Evolutionary conservation across 1,284 basidiomycete genomes (phyloP).

Genomic region (Mycena citricolor): DNA sequence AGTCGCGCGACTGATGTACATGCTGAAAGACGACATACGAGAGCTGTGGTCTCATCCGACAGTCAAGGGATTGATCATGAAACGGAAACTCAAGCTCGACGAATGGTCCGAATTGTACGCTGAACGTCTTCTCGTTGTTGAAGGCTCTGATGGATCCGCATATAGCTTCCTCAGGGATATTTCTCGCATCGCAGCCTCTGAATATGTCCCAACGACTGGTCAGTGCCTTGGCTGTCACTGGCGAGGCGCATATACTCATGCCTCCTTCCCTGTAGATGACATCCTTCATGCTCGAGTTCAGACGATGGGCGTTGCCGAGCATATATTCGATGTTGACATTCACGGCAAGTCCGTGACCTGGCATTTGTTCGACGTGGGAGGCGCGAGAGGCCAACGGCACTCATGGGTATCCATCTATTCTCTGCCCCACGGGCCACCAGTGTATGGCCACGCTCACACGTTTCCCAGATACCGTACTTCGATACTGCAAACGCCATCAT

Average conservation of each 20-base stretch:
- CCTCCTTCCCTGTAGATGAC: conserved; percentile 53
- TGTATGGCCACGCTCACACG: neutral
- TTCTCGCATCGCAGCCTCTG: conserved; percentile 59
- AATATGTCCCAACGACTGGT: conserved; percentile 76
- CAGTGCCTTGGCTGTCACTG: conserved; percentile 14
- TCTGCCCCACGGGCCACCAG: neutral
- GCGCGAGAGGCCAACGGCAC: conserved; percentile 79
- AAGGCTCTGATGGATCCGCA: conserved; percentile 16
- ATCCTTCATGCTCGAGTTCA: conserved; percentile 82
- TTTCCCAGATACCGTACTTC: conserved; percentile 53
- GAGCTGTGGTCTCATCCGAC: conserved; percentile 69
- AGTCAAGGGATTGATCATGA: conserved; percentile 64
- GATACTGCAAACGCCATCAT: conserved; percentile 86
- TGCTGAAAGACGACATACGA: conserved; percentile 60
- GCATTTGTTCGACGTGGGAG: conserved; percentile 82
- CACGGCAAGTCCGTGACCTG: conserved; percentile 74
- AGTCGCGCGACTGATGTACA: conserved; percentile 55
- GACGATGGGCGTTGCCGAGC: conserved; percentile 81
- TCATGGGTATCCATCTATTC: conserved; percentile 56
- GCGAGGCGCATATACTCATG: conserved; percentile 35
- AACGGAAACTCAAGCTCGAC: conserved; percentile 71
- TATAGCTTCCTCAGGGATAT: conserved; percentile 73
- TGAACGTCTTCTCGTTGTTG: conserved; percentile 17
- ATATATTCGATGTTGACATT: conserved; percentile 71
- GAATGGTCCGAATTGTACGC: conserved; percentile 84